These are phyloP conservation scores for Fusarium camptoceras DNA, from an alignment of 2,329 filamentous ascomycete genomes.

Conservation along the genomic window DNA sequence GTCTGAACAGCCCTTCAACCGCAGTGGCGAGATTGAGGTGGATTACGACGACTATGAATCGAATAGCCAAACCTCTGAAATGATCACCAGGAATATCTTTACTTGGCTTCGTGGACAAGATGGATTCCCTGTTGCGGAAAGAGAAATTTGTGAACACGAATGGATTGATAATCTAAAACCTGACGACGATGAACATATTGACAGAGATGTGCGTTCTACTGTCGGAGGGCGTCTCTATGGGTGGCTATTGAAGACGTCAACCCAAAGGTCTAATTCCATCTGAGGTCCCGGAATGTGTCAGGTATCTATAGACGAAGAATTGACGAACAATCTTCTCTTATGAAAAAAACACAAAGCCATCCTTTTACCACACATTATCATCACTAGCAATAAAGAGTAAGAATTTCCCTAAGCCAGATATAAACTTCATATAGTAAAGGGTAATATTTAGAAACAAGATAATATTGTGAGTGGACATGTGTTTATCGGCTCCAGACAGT, in stretches of 20 bases:
- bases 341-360: too few relatives aligned
- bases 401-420: too few relatives aligned
- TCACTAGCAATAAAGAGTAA: too few relatives aligned
- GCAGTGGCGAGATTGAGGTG: accelerated
- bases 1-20: not conserved
- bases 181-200: conserved; percentile 35
- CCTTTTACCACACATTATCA: too few relatives aligned
- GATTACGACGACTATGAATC: conserved; percentile 25
- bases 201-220: not conserved
- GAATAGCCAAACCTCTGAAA: conserved; percentile 32
- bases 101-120: conserved; percentile 46
- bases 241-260: not conserved
- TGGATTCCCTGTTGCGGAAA: conserved; percentile 47
- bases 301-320: not conserved
- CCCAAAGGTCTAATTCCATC: not conserved
- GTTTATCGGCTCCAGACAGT: not conserved
- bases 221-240: too few relatives aligned
- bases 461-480: too few relatives aligned
- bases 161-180: conserved; percentile 48
- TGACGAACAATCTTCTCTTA: not conserved
- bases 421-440: too few relatives aligned
- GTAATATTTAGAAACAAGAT: too few relatives aligned
- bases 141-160: conserved; percentile 45
- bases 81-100: conserved; percentile 47
- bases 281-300: not conserved